Evolutionary conservation across 2,329 filamentous ascomycete species (phyloP).

Genomic region (Beauveria sp.): DNA sequence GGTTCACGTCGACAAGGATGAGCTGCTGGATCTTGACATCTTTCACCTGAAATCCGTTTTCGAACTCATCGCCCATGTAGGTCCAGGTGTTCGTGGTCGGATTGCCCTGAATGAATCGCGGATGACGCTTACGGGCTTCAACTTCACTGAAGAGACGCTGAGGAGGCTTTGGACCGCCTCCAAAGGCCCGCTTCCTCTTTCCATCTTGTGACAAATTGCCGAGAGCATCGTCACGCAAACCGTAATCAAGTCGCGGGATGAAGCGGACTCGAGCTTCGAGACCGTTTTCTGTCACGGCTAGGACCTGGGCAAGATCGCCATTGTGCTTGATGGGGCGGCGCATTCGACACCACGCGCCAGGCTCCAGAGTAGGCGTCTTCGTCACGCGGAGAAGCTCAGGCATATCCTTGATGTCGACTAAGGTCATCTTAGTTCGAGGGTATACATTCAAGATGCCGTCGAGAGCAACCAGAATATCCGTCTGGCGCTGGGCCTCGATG

Average conservation of each 20-base stretch:
- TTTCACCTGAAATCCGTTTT: constrained; percentile 89
- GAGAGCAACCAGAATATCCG: constrained; percentile 74
- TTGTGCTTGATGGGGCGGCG: constrained; percentile 72
- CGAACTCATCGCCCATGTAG: constrained; percentile 83
- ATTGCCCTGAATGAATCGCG: constrained; percentile 55
- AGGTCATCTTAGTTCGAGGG: constrained; percentile 73
- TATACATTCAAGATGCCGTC: constrained; percentile 87
- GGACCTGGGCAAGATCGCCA: constrained; percentile 83
- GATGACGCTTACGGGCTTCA: constrained; percentile 84
- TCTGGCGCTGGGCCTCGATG: constrained; percentile 80
- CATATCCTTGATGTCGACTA: constrained; percentile 96
- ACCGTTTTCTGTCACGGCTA: constrained; percentile 89
- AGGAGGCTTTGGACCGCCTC: constrained; percentile 63
- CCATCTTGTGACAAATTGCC: constrained; percentile 41
- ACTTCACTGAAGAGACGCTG: constrained; percentile 87
- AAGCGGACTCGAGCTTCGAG: constrained; percentile 79
- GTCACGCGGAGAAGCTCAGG: constrained; percentile 86
- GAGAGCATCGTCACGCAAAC: constrained; percentile 66
- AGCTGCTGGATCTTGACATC: constrained; percentile 86
- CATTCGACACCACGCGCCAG: constrained; percentile 87
- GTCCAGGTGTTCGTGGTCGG: constrained; percentile 73
- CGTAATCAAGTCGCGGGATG: constrained; percentile 89
- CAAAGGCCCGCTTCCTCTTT: constrained; percentile 71
- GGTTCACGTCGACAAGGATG: constrained; percentile 83
- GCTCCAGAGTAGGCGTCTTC: constrained; percentile 77